These are phyloP conservation scores for Fusarium papillatum DNA, from an alignment of 2,329 filamentous ascomycete genomes.

Conservation along the genomic window DNA sequence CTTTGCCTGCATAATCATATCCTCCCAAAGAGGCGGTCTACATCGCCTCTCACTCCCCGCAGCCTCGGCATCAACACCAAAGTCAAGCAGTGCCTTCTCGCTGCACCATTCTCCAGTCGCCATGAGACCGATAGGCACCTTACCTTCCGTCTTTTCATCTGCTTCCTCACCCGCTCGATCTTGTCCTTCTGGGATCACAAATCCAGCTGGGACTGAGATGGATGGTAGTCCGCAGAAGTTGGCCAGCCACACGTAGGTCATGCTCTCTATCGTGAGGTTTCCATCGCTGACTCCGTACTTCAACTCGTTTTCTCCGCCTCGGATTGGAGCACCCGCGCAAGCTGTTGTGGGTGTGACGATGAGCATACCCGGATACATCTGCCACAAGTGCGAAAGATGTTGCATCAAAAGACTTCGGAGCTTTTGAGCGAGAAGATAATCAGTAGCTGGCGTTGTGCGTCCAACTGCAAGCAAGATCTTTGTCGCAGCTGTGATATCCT, in stretches of 20 bases:
- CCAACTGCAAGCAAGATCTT: conserved; percentile 76
- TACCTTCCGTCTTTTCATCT: conserved; percentile 50
- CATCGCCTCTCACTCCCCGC: conserved; percentile 42
- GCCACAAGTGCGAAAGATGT: conserved; percentile 77
- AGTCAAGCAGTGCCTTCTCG: conserved; percentile 61
- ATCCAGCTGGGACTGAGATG: conserved; percentile 59
- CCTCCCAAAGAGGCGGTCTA: conserved; percentile 18
- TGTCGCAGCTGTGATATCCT: conserved; percentile 69
- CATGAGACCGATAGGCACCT: conserved; percentile 67
- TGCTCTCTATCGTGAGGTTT: conserved; percentile 58
- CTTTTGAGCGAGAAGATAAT: conserved; percentile 78
- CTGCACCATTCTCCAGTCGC: conserved; percentile 66
- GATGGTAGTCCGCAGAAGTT: conserved; percentile 63
- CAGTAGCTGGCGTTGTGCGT: conserved; percentile 71
- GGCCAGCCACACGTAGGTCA: conserved; percentile 64
- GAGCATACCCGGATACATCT: conserved; percentile 74
- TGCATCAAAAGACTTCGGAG: conserved; percentile 78
- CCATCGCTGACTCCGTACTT: conserved; percentile 59
- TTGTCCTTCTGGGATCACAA: conserved; percentile 52
- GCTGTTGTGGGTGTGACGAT: conserved; percentile 77
- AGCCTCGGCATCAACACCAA: conserved; percentile 60
- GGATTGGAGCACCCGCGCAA: conserved; percentile 60
- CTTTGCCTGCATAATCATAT: conserved; percentile 9
- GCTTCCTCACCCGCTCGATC: conserved; percentile 46
- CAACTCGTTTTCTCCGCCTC: conserved; percentile 49